Percentiles rank a stretch among this genome's conserved stretches.
Evolutionary conservation across 208 protist species (phyloP).

Genomic region (Paratrypanosoma confusum): DNA sequence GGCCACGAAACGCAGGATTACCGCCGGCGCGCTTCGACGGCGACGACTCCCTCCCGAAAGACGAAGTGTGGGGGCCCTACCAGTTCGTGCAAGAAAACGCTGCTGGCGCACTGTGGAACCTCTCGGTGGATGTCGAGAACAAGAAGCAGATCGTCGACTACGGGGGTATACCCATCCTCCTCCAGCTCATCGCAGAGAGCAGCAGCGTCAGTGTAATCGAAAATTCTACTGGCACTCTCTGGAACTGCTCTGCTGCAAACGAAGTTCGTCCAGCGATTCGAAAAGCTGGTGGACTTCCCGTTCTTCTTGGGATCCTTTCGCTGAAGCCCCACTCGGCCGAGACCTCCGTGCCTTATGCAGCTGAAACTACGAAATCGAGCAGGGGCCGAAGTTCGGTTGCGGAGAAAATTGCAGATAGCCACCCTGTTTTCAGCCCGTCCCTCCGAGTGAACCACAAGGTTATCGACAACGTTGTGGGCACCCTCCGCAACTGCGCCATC

Average conservation of each 20-base stretch:
- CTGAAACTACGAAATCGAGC: too few relatives aligned
- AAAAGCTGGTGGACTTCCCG: slow-evolving; percentile 69
- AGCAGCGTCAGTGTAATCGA: slow-evolving; percentile 72
- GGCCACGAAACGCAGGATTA: too few relatives aligned
- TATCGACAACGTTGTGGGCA: slow-evolving; percentile 83
- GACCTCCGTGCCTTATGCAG: too few relatives aligned
- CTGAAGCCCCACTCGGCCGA: slow-evolving; percentile 16
- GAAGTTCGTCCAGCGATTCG: slow-evolving; percentile 77
- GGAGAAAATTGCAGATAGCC: too few relatives aligned
- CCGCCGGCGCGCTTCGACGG: too few relatives aligned
- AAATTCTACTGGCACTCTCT: slow-evolving; percentile 86
- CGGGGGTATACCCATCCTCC: slow-evolving; percentile 71
- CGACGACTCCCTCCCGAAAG: too few relatives aligned
- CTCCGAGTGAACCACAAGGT: slow-evolving; percentile 58
- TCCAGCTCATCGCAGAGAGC: slow-evolving; percentile 54
- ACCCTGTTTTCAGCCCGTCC: too few relatives aligned
- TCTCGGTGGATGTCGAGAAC: slow-evolving; percentile 86
- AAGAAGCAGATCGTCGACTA: slow-evolving; percentile 84
- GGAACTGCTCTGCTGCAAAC: slow-evolving; percentile 84
- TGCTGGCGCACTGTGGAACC: slow-evolving; percentile 87
- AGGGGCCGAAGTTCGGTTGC: too few relatives aligned
- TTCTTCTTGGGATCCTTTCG: slow-evolving; percentile 62
- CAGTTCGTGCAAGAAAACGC: slow-evolving; percentile 88
- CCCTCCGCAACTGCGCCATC: slow-evolving; percentile 87
- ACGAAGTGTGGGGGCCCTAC: slow-evolving; percentile 13